A percentile compares a stretch with the other conserved stretches of the same genome.
These are phyloP conservation scores for Oidiodendron maius DNA, from an alignment of 495 filamentous ascomycete genomes.

Conservation along the genomic window DNA sequence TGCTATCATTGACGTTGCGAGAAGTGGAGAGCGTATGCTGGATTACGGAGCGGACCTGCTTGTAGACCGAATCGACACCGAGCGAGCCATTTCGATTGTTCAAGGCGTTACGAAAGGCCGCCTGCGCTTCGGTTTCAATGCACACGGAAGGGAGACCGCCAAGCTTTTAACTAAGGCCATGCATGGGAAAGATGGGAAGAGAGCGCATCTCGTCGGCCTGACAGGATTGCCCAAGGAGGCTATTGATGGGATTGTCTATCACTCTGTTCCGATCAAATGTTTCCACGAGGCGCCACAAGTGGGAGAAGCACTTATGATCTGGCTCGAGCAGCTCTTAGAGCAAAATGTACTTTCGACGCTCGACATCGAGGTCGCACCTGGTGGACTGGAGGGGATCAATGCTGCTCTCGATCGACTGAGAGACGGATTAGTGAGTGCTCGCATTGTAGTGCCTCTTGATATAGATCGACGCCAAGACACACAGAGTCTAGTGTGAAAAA, in stretches of 20 bases:
- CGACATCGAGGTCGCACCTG: slow-evolving; percentile 51
- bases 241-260: slow-evolving; percentile 35
- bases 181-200: slow-evolving; percentile 13
- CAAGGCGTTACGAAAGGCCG: slow-evolving; percentile 43
- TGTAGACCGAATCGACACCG: slow-evolving; percentile 54
- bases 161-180: slow-evolving; percentile 35
- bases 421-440: slow-evolving; percentile 49
- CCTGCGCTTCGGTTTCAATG: slow-evolving; percentile 58
- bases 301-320: slow-evolving; percentile 48
- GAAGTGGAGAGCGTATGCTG: slow-evolving; percentile 50
- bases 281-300: slow-evolving; percentile 56
- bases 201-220: slow-evolving; percentile 54
- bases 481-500: too few species aligned
- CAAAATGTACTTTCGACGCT: slow-evolving; percentile 42
- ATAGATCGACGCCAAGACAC: slow-evolving; percentile 5
- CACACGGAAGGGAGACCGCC: slow-evolving; percentile 52
- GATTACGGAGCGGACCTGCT: slow-evolving; percentile 50
- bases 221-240: slow-evolving; percentile 53
- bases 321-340: slow-evolving; percentile 54
- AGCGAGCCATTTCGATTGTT: slow-evolving; percentile 56
- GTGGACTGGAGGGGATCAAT: slow-evolving; percentile 58
- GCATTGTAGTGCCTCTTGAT: slow-evolving; percentile 52
- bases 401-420: slow-evolving; percentile 52
- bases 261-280: slow-evolving; percentile 63
- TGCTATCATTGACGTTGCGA: slow-evolving; percentile 52